Conservation (phyloP, 2,329 filamentous ascomycete genomes). For the Lecanoromycetidae sp. region DNA sequence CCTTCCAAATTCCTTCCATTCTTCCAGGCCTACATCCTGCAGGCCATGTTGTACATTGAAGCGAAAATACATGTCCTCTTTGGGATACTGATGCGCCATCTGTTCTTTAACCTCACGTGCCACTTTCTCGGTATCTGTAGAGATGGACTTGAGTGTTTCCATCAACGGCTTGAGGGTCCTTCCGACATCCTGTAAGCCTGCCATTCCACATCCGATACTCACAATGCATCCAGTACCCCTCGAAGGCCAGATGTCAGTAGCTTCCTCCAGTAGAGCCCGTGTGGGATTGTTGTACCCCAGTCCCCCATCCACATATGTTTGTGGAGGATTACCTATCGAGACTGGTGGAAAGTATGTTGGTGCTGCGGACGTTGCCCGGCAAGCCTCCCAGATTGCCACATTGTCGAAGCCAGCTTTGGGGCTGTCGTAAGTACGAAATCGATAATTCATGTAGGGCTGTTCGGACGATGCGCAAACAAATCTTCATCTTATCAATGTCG, state of each 20-base stretch:
- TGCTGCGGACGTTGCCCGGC: conserved; percentile 40
- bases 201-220: conserved; percentile 21
- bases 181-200: conserved; percentile 4
- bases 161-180: conserved; percentile 9
- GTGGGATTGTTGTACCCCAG: conserved; percentile 28
- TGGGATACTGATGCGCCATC: background rate
- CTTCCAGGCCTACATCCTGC: conserved; percentile 26
- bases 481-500: background rate
- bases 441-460: background rate
- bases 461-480: conserved; percentile 8
- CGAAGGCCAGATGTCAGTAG: conserved; percentile 17
- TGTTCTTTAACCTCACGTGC: conserved; percentile 16
- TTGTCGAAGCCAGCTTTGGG: conserved; percentile 30
- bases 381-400: conserved; percentile 40
- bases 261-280: conserved; percentile 23
- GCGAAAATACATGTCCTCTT: conserved; percentile 22
- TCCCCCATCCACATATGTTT: conserved; percentile 25
- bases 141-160: conserved; percentile 11
- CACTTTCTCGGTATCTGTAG: conserved; percentile 19
- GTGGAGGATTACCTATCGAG: conserved; percentile 11
- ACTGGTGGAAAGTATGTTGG: conserved; percentile 25
- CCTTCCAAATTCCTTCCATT: conserved; percentile 22
- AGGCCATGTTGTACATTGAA: conserved; percentile 31
- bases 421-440: conserved; percentile 7
- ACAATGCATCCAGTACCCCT: conserved; percentile 19